phyloP scores from a whole-genome alignment of 1,284 basidiomycete species.

The Coniophora puteana region DNA sequence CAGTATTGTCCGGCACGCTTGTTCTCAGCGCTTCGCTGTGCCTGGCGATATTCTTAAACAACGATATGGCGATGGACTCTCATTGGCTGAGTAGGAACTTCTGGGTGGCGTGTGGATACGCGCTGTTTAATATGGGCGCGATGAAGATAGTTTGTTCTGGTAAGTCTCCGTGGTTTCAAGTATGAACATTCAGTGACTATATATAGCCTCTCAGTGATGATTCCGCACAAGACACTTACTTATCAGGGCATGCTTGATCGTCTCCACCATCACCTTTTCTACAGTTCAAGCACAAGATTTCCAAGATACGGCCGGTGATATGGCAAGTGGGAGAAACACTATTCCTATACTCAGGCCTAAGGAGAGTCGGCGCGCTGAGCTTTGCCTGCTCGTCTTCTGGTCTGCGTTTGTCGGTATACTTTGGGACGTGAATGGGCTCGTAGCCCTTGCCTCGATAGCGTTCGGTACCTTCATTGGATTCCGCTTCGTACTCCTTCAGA shows the following conservation, averaged over 20 bases:
- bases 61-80: conserved; percentile 30
- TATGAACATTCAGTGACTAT: not conserved
- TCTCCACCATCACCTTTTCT: conserved; percentile 24
- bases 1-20: conserved; percentile 28
- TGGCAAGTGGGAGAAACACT: conserved; percentile 27
- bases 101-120: conserved; percentile 30
- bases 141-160: not conserved
- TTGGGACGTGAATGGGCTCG: conserved; percentile 24
- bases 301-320: conserved; percentile 33
- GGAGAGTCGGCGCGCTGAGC: conserved; percentile 18
- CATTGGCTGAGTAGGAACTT: conserved; percentile 34
- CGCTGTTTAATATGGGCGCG: not conserved
- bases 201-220: conserved; percentile 10
- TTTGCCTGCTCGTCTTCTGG: conserved; percentile 21
- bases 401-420: conserved; percentile 19
- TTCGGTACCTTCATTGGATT: conserved; percentile 25
- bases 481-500: conserved; percentile 21
- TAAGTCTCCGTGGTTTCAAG: not conserved
- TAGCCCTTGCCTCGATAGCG: conserved; percentile 18
- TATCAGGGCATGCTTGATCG: conserved; percentile 22
- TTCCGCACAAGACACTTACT: conserved; percentile 13
- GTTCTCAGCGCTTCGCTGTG: conserved; percentile 25
- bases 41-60: conserved; percentile 34
- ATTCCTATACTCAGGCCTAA: conserved; percentile 33
- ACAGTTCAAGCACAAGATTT: conserved; percentile 42